A percentile compares a stretch with the other conserved stretches of the same genome.
phyloP scores from a whole-genome alignment of 2,329 filamentous ascomycete genomes.

The Fusarium compactum region DNA sequence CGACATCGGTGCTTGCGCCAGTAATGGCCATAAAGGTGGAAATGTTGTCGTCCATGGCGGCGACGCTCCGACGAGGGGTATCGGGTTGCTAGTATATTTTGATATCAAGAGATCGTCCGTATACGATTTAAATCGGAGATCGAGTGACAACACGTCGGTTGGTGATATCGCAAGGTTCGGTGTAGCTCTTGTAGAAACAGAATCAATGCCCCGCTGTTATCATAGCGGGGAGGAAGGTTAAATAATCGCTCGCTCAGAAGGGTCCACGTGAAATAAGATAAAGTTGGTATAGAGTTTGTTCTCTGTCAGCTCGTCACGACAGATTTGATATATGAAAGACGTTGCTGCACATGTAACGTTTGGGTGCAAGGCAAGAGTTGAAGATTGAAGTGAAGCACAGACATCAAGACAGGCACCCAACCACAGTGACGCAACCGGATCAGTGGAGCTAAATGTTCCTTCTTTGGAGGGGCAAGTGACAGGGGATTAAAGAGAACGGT shows the following conservation, averaged over 20 bases:
- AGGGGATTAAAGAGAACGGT: constrained; percentile 13
- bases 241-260: background rate
- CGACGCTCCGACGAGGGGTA: constrained; percentile 7
- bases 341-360: constrained; percentile 4
- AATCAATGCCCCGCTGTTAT: constrained; percentile 39
- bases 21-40: constrained; percentile 86
- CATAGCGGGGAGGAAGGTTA: constrained; percentile 22
- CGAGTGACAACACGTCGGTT: background rate
- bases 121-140: background rate
- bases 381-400: constrained; percentile 43
- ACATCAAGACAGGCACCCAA: constrained; percentile 48
- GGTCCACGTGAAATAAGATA: background rate
- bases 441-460: constrained; percentile 26
- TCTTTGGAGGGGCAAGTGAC: constrained; percentile 34
- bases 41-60: constrained; percentile 77
- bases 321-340: constrained; percentile 1
- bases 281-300: background rate
- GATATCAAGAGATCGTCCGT: background rate
- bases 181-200: constrained; percentile 30
- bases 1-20: constrained; percentile 77
- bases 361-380: constrained; percentile 28
- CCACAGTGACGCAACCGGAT: constrained; percentile 50
- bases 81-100: background rate
- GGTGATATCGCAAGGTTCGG: constrained; percentile 31
- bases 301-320: constrained; percentile 4